Percentiles rank a stretch among this genome's conserved stretches.
Conservation (phyloP, 495 filamentous ascomycete species). For the Hyphodiscus hymeniophilus region DNA sequence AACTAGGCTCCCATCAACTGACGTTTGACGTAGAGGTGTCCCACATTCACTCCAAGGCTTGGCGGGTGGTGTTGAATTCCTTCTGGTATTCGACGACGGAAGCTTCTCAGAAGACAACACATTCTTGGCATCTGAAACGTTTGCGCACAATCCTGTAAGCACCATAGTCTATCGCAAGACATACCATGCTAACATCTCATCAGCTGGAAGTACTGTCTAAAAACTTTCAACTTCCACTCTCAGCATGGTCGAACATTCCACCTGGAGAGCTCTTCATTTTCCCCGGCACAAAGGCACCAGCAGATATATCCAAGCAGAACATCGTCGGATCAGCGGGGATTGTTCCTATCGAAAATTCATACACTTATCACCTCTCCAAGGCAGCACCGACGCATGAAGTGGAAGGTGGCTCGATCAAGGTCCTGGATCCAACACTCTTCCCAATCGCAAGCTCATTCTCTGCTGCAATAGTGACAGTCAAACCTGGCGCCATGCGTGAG, state of each 20-base stretch:
- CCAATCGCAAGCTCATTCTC: slow-evolving; percentile 51
- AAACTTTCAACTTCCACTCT: slow-evolving; percentile 16
- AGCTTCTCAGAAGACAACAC: slow-evolving; percentile 59
- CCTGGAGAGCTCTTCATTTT: slow-evolving; percentile 42
- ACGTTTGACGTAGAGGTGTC: slow-evolving; percentile 30
- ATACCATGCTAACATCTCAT: too few relatives aligned
- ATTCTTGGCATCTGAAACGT: slow-evolving; percentile 56
- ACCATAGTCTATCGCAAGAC: slow-evolving; percentile 4
- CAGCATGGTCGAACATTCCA: slow-evolving; percentile 18
- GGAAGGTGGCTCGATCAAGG: slow-evolving; percentile 58
- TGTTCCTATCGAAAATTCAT: slow-evolving; percentile 41
- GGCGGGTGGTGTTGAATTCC: slow-evolving; percentile 55
- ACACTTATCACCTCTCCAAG: slow-evolving; percentile 61
- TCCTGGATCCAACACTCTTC: slow-evolving; percentile 56
- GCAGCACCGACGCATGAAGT: slow-evolving; percentile 45
- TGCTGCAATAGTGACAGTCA: slow-evolving; percentile 54
- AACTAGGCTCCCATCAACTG: too few relatives aligned
- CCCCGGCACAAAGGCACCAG: slow-evolving; percentile 52
- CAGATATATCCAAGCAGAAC: slow-evolving; percentile 53
- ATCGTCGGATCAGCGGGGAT: slow-evolving; percentile 50
- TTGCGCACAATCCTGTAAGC: slow-evolving; percentile 31
- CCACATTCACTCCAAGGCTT: slow-evolving; percentile 62
- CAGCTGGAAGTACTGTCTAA: slow-evolving; percentile 16
- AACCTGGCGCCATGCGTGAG: slow-evolving; percentile 67
- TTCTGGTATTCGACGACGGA: slow-evolving; percentile 61